Percentiles rank a stretch among this genome's conserved stretches.
Conservation (phyloP, 1,139 yeast genomes). For the Yamadazyma pseudoaaseri region DNA sequence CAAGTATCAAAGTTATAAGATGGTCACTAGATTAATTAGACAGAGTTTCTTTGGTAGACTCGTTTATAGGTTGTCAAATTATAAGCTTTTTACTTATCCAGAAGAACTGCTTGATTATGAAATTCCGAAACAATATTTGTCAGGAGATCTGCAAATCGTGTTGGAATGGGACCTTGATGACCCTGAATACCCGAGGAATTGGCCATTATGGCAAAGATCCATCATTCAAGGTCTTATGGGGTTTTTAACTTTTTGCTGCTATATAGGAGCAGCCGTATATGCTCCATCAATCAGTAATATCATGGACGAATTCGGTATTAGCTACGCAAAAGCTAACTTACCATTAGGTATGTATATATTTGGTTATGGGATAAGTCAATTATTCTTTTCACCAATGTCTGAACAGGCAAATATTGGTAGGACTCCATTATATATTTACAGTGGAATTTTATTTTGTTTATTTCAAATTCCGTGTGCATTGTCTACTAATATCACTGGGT, state of each 20-base stretch:
- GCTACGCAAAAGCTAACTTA: slow-evolving; percentile 43
- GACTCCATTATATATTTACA: slow-evolving; percentile 32
- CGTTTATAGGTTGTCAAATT: slow-evolving; percentile 30
- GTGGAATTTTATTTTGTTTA: slow-evolving; percentile 29
- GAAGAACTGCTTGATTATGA: slow-evolving; percentile 35
- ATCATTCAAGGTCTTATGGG: slow-evolving; percentile 11
- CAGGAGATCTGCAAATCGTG: slow-evolving; percentile 2
- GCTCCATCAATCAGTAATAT: slow-evolving; percentile 19
- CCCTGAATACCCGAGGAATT: slow-evolving; percentile 29
- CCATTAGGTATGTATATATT: slow-evolving; percentile 42
- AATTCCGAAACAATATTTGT: slow-evolving; percentile 27
- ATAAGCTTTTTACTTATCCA: slow-evolving; percentile 25
- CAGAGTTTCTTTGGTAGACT: slow-evolving; percentile 32
- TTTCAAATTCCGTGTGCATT: slow-evolving; percentile 37
- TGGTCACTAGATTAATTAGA: not conserved
- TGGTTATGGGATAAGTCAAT: slow-evolving; percentile 59
- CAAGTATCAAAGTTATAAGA: no score
- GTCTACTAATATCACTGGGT: slow-evolving; percentile 26
- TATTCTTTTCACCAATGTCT: slow-evolving; percentile 53
- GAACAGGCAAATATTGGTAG: slow-evolving; percentile 55
- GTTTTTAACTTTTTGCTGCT: not conserved
- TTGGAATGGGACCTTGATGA: slow-evolving; percentile 21
- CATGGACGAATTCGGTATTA: slow-evolving; percentile 40
- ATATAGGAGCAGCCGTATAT: not conserved
- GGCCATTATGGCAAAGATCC: slow-evolving; percentile 21